Evolutionary conservation across 169 alveolate genomes (phyloP).

Genomic region (Cyclospora cayetanensis): DNA sequence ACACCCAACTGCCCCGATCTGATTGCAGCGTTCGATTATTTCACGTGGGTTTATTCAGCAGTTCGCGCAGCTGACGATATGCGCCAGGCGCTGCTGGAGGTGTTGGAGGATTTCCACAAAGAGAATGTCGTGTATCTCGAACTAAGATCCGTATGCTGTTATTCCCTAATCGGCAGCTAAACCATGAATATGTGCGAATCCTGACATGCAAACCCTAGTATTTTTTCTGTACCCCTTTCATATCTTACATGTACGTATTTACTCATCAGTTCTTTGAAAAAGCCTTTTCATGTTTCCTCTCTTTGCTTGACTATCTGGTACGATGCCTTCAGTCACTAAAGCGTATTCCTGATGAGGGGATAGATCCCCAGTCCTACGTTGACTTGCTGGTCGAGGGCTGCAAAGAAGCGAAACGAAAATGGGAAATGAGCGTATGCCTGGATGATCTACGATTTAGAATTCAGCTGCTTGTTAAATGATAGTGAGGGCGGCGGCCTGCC

Average conservation of each 20-base stretch:
- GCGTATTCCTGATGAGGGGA: constrained; percentile 8
- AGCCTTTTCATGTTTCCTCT: no score
- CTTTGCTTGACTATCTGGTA: neutral
- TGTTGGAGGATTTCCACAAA: neutral
- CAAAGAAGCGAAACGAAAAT: neutral
- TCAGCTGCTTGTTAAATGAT: no score
- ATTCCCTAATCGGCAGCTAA: neutral
- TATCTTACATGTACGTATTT: no score
- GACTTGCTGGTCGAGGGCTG: constrained; percentile 38
- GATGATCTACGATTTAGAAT: no score
- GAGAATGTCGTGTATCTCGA: constrained; percentile 52
- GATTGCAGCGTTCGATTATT: constrained; percentile 9
- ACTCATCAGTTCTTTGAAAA: no score
- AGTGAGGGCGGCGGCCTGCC: no score
- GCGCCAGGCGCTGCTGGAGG: constrained; percentile 6
- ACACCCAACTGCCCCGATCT: neutral
- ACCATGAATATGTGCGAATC: no score
- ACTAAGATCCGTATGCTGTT: constrained; percentile 17
- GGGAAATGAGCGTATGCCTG: constrained; percentile 17
- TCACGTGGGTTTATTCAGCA: neutral
- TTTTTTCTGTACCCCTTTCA: no score
- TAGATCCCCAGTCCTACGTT: constrained; percentile 21
- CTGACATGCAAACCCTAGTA: no score
- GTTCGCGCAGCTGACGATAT: neutral
- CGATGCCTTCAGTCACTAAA: constrained; percentile 1